Base-by-base conservation (phyloP, 441 rosid species). In the Pelargonium myrrhifolium region DNA sequence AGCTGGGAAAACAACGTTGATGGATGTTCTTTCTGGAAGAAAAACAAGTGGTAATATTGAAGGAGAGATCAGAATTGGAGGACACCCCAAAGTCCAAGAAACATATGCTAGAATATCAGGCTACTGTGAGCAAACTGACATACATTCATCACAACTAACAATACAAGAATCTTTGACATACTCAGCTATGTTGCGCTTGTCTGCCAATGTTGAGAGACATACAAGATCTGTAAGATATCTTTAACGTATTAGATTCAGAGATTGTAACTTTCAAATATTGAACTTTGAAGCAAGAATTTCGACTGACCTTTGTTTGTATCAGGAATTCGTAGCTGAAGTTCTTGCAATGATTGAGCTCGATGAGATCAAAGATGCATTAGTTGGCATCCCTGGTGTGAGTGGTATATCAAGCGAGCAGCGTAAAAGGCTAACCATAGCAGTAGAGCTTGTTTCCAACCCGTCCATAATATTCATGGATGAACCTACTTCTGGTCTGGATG, bases 1-100 rank as follows among this genome's bases (percentile, higher is more conserved):
- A 3, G 97, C 97, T 20, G 97, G 97, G 3, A 93, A 87, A 80
- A 86, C 95, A 9, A 89, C 95, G 69, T 67, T 89, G 51, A 84
- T 85, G 92, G 95, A 89, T 66, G 95, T 88, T 18, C 72, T 88
- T 37, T 85, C 91, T 15, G 94, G 92, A 24, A 82, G 92, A 69
- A 88, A 86, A 74, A 86, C 89, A 4, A 82, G 87, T 62, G 93
- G 93, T 24, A 81, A 75, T 40, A 83, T 86, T 4, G 87, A 82
- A 10, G 93, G 93, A 4, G 64, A 73, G 62, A 80, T 88, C 72
- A 80, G 71, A 28, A 70, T 88, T 66, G 82, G 90, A 0, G 93
- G 93, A 24, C 86, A 83, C 60, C 87, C 87, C 2, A 88, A 88
- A 78, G 83, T 80, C 26, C 89, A 88, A 76, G 82, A 83, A 72